phyloP scores from a whole-genome alignment of 139 green algal species.

The Ulvella scutata region DNA sequence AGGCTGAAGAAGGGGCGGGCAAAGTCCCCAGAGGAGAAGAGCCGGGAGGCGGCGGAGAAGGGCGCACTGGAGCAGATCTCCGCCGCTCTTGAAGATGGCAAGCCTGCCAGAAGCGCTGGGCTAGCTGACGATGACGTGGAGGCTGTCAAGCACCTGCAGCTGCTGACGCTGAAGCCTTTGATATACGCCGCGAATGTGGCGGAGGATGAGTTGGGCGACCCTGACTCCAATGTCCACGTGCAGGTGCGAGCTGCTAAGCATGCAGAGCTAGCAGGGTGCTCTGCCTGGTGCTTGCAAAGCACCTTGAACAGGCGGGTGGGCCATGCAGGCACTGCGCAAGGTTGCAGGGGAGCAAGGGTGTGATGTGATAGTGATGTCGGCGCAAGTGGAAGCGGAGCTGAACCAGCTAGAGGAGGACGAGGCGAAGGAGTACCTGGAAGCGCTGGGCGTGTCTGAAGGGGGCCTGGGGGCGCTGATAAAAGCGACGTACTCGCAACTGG shows the following conservation, averaged over 20 bases:
- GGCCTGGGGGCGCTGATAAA: slow-evolving; percentile 50
- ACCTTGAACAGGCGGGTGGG: not conserved
- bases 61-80: slow-evolving; percentile 41
- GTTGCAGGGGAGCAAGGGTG: slow-evolving; percentile 17
- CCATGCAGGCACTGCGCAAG: slow-evolving; percentile 30
- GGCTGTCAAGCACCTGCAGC: slow-evolving; percentile 43
- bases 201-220: slow-evolving; percentile 72
- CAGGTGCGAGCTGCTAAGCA: slow-evolving; percentile 15
- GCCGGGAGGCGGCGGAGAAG: slow-evolving; percentile 26
- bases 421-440: slow-evolving; percentile 71
- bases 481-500: slow-evolving; percentile 73
- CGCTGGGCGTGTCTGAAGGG: slow-evolving; percentile 64
- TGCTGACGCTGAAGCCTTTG: slow-evolving; percentile 76
- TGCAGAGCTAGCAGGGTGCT: not conserved
- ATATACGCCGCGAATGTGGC: slow-evolving; percentile 84
- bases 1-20: slow-evolving; percentile 61
- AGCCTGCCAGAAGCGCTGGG: slow-evolving; percentile 47
- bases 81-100: slow-evolving; percentile 41
- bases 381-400: slow-evolving; percentile 81
- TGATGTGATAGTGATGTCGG: not conserved
- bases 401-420: slow-evolving; percentile 74
- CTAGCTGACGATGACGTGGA: slow-evolving; percentile 59
- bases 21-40: slow-evolving; percentile 55
- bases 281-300: not conserved
- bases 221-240: slow-evolving; percentile 69